These are phyloP conservation scores for Parastagonospora avenae DNA, from an alignment of 2,329 filamentous ascomycete species.

Conservation along the genomic window DNA sequence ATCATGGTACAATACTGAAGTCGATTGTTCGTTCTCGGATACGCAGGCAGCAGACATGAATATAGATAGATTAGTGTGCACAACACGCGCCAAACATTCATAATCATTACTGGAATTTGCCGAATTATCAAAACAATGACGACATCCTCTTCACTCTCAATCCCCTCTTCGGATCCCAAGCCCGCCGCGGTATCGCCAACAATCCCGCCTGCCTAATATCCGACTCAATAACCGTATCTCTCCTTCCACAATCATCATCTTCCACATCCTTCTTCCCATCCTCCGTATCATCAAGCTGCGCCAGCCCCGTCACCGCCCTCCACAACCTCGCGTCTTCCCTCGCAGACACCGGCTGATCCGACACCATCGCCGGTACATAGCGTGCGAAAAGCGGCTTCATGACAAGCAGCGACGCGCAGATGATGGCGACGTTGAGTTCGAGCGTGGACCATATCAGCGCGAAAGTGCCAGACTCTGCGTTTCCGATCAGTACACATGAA, in stretches of 20 bases:
- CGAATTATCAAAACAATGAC: too few relatives aligned
- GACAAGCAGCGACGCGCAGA: constrained; percentile 51
- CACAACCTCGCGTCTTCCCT: constrained; percentile 16
- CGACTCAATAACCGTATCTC: constrained; percentile 12
- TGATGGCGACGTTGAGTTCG: constrained; percentile 53
- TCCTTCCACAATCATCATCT: constrained; percentile 2
- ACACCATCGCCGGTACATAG: constrained; percentile 40
- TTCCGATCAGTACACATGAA: not conserved
- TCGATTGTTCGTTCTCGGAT: too few relatives aligned
- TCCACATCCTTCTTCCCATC: constrained; percentile 12
- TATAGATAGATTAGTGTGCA: too few relatives aligned
- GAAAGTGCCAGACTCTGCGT: constrained; percentile 44
- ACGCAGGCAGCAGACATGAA: too few relatives aligned
- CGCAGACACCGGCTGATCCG: constrained; percentile 19
- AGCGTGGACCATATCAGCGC: constrained; percentile 49
- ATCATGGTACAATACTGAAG: too few relatives aligned
- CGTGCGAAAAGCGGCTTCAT: constrained; percentile 49
- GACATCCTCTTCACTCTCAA: too few relatives aligned
- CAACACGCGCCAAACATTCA: too few relatives aligned
- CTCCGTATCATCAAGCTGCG: constrained; percentile 5
- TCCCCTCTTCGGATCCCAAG: not conserved
- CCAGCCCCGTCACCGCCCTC: constrained; percentile 18
- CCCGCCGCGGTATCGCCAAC: not conserved
- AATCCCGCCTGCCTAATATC: not conserved
- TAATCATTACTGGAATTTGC: too few relatives aligned